phyloP scores from a whole-genome alignment of 2,329 filamentous ascomycete species.

The Zopfia rhizophila region DNA sequence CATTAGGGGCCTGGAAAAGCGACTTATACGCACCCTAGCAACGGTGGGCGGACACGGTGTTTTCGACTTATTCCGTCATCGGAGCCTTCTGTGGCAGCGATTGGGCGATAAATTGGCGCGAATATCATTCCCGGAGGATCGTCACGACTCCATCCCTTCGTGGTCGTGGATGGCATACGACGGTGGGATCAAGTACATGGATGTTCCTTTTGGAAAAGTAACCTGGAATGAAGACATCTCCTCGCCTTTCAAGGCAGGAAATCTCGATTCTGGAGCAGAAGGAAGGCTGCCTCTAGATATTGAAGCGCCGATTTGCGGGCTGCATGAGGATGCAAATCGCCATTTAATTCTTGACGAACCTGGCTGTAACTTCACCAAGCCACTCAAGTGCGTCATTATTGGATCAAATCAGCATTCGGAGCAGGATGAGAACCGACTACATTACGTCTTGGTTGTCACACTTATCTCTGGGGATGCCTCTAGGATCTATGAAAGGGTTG shows the following conservation, averaged over 20 bases:
- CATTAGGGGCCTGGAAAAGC: constrained; percentile 13
- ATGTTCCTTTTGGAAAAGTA: constrained; percentile 8
- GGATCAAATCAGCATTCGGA: not conserved
- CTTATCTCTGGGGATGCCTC: not conserved
- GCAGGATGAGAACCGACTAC: not conserved
- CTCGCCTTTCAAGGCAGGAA: constrained; percentile 7
- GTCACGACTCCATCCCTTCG: constrained; percentile 1
- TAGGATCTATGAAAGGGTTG: constrained; percentile 11
- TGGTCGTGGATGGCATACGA: constrained; percentile 22
- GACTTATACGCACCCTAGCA: constrained; percentile 8
- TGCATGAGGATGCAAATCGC: not conserved
- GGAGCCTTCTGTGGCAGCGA: constrained; percentile 15
- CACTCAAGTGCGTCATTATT: constrained; percentile 7
- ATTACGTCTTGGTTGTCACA: constrained; percentile 1
- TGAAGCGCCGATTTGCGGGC: not conserved
- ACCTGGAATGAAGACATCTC: constrained; percentile 7
- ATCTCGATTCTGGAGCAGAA: not conserved
- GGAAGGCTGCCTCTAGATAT: not conserved
- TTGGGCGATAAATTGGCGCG: constrained; percentile 1
- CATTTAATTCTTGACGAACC: constrained; percentile 5
- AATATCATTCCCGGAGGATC: constrained; percentile 1
- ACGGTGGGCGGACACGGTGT: constrained; percentile 14
- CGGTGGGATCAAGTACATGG: constrained; percentile 15
- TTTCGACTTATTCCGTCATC: constrained; percentile 12
- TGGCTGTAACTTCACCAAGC: not conserved